A percentile compares a stretch with the other conserved stretches of the same genome.
phyloP scores from a whole-genome alignment of 2,329 filamentous ascomycete genomes.

The Neofusicoccum parvum region DNA sequence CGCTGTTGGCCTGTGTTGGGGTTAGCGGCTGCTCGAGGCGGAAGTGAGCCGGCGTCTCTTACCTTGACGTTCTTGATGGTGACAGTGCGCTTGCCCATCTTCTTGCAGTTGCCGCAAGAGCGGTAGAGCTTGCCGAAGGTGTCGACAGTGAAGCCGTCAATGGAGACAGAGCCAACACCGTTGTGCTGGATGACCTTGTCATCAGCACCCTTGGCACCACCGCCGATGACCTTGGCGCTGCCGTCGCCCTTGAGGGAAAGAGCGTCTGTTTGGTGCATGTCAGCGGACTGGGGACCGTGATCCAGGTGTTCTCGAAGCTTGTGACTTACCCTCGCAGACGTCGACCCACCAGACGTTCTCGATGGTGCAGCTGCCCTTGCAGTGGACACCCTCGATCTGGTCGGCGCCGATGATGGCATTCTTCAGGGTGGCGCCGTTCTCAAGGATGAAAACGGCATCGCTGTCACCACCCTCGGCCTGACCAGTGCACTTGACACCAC shows the following conservation, averaged over 20 bases:
- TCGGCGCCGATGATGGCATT: constrained; percentile 54
- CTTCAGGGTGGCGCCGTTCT: constrained; percentile 41
- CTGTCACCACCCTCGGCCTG: constrained; percentile 49
- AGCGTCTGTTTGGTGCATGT: constrained; percentile 41
- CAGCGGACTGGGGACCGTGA: constrained; percentile 29
- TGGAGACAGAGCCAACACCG: constrained; percentile 33
- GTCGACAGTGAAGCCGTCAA: constrained; percentile 34
- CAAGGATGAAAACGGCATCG: constrained; percentile 24
- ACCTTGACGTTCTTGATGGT: constrained; percentile 9
- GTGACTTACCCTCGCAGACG: constrained; percentile 39
- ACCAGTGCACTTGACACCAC: constrained; percentile 28
- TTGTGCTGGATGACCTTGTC: constrained; percentile 42
- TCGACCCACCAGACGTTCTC: constrained; percentile 37
- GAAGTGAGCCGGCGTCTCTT: not conserved
- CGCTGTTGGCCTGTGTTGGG: not conserved
- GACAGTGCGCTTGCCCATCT: constrained; percentile 32
- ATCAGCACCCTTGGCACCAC: constrained; percentile 30
- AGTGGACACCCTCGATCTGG: constrained; percentile 54
- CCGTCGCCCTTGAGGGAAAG: constrained; percentile 29
- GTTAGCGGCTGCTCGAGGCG: not conserved
- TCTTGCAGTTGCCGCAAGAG: constrained; percentile 35
- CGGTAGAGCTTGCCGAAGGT: constrained; percentile 33
- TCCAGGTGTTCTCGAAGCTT: constrained; percentile 56
- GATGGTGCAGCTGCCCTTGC: constrained; percentile 51
- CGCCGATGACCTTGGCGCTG: constrained; percentile 32